Percentiles rank a stretch among this genome's conserved stretches.
These are phyloP conservation scores for Ogataea glucozyma DNA, from an alignment of 805 yeast species.

Conservation along the genomic window DNA sequence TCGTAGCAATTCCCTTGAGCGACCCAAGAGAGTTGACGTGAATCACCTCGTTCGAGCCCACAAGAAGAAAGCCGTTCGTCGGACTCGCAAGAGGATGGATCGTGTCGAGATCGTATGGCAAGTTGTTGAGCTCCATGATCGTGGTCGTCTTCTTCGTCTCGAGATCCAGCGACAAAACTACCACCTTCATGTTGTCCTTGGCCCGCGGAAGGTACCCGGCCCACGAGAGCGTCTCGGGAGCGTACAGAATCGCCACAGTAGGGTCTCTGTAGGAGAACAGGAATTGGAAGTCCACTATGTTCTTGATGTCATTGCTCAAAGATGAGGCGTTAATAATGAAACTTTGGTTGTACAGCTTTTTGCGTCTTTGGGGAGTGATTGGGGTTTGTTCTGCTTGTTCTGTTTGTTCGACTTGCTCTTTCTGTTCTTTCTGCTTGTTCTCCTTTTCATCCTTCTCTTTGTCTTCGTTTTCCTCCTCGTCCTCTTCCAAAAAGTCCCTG, in stretches of 20 bases:
- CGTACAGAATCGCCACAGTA: constrained; percentile 46
- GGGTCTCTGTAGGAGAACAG: constrained; percentile 78
- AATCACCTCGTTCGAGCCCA: constrained; percentile 76
- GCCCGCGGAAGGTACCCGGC: constrained; percentile 65
- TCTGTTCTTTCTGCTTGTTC: constrained; percentile 27
- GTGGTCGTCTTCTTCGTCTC: constrained; percentile 59
- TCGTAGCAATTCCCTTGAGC: constrained; percentile 60
- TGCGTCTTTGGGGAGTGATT: constrained; percentile 11
- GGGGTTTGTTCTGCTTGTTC: constrained; percentile 10
- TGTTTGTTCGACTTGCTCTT: constrained; percentile 26
- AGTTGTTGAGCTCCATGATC: constrained; percentile 59
- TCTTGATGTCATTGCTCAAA: constrained; percentile 56
- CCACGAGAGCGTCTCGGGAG: constrained; percentile 56
- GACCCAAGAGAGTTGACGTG: constrained; percentile 82
- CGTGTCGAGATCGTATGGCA: constrained; percentile 74
- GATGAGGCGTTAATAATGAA: constrained; percentile 57
- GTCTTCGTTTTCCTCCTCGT: constrained; percentile 33
- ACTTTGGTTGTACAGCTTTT: constrained; percentile 50
- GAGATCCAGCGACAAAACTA: constrained; percentile 69
- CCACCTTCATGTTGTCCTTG: constrained; percentile 62
- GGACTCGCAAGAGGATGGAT: constrained; percentile 66
- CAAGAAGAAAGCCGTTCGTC: constrained; percentile 62
- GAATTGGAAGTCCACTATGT: constrained; percentile 71
- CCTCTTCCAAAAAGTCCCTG: constrained; percentile 44
- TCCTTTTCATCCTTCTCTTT: constrained; percentile 28